Evolutionary conservation across 2,329 filamentous ascomycete species (phyloP), one percentile per base, ranked within the genome.

Genomic region (Colletotrichum orchidophilum): DNA sequence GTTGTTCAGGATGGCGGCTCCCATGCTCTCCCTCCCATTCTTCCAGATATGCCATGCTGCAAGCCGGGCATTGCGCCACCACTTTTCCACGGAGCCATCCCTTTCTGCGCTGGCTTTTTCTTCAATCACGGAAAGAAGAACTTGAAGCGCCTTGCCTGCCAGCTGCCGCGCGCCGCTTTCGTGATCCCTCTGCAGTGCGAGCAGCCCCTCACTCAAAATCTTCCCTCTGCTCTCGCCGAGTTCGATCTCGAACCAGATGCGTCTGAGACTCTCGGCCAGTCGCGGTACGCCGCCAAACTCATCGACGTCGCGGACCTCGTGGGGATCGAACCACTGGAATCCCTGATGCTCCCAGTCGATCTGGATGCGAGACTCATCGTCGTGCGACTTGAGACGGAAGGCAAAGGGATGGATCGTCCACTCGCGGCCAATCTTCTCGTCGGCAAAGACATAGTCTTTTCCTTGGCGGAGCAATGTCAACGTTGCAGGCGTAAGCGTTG

Each of bases 21-120:
- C 87, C 90, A 93, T 93, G 76, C 87, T 90, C 73, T 90, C 89
- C n/a, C 90, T 85, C 0, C 90, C 89, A 64, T 91, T 90, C 75
- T 91, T 91, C 79, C 87, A 89, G 1, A 93, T 80, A 77, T 92
- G 88, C 87, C 91, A 93, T 2, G 86, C 88, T 2, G 83, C 84
- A 81, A 88, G 85, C 15, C 88, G 83, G n/a, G 87, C 77, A 31
- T 83, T 84, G 29, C 77, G 78, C 89, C 90, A 93, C 85, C 89
- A 90, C 7, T 77, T 78, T 1, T 84, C 78, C n/a, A 72, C 26
- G 9, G 60, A 70, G 21, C 39, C 59, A 15, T 71, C 75, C 65
- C 2, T 27, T 73, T 71, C 11, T 74, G 59, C 1, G 54, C 76
- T 31, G 7, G 79, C 77, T 46, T 84, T 79, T 58, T 77, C 75